phyloP scores from a whole-genome alignment of 495 filamentous ascomycete species.

The Podospora didyma region DNA sequence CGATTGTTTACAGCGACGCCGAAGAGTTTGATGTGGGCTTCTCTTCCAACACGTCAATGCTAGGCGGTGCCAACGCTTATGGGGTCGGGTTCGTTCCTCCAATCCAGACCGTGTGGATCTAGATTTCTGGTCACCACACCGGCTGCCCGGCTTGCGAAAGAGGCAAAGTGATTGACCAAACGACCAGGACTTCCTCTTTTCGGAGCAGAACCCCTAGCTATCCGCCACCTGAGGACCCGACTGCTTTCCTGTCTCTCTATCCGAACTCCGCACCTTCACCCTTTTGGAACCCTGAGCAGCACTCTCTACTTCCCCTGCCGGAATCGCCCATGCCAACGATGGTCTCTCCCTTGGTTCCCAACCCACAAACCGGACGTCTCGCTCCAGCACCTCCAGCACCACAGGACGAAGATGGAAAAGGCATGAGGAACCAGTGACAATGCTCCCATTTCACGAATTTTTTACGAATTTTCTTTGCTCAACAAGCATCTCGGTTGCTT shows the following conservation, averaged over 20 bases:
- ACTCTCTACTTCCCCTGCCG: conserved; percentile 25
- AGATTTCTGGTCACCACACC: conserved; percentile 32
- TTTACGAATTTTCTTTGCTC: conserved; percentile 13
- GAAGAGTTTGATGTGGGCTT: conserved; percentile 45
- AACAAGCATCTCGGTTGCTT: conserved; percentile 13
- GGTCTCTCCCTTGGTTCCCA: conserved; percentile 24
- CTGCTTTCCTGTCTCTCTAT: conserved; percentile 18
- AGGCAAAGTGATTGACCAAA: conserved; percentile 43
- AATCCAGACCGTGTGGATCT: conserved; percentile 50
- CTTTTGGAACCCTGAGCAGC: conserved; percentile 34
- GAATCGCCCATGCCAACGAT: conserved; percentile 32
- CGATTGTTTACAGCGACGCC: conserved; percentile 51
- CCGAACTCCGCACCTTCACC: conserved; percentile 29
- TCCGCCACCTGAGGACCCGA: conserved; percentile 31
- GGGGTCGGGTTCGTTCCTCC: conserved; percentile 54
- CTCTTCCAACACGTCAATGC: conserved; percentile 33
- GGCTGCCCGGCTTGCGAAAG: conserved; percentile 31
- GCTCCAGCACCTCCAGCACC: conserved; percentile 20
- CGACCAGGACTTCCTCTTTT: conserved; percentile 40
- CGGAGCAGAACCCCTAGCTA: conserved; percentile 32
- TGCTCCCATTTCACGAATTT: conserved; percentile 8
- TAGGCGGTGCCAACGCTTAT: conserved; percentile 42
- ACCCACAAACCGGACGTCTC: conserved; percentile 25
- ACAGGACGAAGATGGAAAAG: conserved; percentile 22
- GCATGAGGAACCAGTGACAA: conserved; percentile 16